Percentiles rank a stretch among this genome's conserved stretches.
Conservation (phyloP, 257 asterid species). For the Perilla frutescens region DNA sequence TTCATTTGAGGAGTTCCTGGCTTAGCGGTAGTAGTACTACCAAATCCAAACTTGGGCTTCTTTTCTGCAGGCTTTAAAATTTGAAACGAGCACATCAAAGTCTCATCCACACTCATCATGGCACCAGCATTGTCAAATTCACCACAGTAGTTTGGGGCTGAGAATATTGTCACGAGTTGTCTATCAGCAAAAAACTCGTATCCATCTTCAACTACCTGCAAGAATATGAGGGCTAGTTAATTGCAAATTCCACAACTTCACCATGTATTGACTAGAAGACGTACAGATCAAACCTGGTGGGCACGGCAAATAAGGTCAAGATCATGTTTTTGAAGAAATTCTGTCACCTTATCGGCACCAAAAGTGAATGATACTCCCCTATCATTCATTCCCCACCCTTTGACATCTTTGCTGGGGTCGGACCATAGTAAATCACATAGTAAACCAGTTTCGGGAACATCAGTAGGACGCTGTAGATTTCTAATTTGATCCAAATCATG, state of each 20-base stretch:
- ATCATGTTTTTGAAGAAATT: slow-evolving; percentile 76
- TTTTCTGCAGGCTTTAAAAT: slow-evolving; percentile 76
- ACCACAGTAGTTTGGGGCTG: slow-evolving; percentile 86
- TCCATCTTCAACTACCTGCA: slow-evolving; percentile 84
- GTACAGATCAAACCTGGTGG: slow-evolving; percentile 62
- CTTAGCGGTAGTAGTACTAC: slow-evolving; percentile 55
- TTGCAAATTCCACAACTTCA: background rate
- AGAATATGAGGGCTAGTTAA: background rate
- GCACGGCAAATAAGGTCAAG: slow-evolving; percentile 85
- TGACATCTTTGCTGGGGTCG: slow-evolving; percentile 72
- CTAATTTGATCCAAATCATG: slow-evolving; percentile 66
- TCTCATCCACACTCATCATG: slow-evolving; percentile 84
- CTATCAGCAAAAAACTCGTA: slow-evolving; percentile 82
- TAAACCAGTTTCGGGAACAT: slow-evolving; percentile 74
- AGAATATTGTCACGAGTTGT: slow-evolving; percentile 77
- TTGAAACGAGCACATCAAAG: slow-evolving; percentile 84
- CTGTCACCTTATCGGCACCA: slow-evolving; percentile 70
- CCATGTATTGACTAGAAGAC: background rate
- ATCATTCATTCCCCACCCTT: slow-evolving; percentile 74
- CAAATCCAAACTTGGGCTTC: slow-evolving; percentile 70
- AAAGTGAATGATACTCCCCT: slow-evolving; percentile 78
- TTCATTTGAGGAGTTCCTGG: slow-evolving; percentile 55
- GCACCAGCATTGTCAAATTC: slow-evolving; percentile 88
- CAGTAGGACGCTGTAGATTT: slow-evolving; percentile 65
- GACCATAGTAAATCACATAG: slow-evolving; percentile 78